Conservation (phyloP, 1,139 yeast genomes). For the Pichia sp. region DNA sequence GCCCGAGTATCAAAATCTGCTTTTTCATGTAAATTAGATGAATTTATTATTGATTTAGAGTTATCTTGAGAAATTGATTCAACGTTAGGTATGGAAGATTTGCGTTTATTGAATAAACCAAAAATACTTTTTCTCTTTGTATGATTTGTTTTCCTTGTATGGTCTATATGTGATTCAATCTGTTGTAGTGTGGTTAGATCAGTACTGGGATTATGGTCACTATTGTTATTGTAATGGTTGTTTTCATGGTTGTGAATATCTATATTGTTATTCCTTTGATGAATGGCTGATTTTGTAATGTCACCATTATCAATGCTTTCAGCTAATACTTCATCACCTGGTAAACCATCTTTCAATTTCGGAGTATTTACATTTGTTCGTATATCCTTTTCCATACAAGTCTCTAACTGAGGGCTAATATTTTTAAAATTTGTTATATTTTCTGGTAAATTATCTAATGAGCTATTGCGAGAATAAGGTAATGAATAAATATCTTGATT, state of each 20-base stretch:
- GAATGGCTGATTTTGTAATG: neutral
- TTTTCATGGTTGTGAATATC: neutral
- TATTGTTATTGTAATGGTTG: no score
- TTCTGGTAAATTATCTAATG: conserved; percentile 3
- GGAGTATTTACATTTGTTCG: neutral
- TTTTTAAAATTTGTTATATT: conserved; percentile 1
- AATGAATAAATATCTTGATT: neutral
- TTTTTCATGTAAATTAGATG: neutral
- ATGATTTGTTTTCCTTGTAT: neutral
- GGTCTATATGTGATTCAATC: neutral
- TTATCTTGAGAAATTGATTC: neutral
- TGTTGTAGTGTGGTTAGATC: neutral
- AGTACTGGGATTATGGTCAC: neutral
- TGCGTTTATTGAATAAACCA: conserved; percentile 5
- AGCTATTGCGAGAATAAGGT: neutral
- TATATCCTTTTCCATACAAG: conserved; percentile 7
- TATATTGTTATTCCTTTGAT: neutral
- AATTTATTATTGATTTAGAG: no score
- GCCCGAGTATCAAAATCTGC: no score
- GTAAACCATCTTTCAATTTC: no score
- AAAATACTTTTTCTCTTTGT: conserved; percentile 7
- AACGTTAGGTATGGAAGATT: neutral
- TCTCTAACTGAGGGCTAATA: neutral
- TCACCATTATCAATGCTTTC: neutral
- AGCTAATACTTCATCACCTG: no score